Evolutionary conservation across 352 stramenopile species (phyloP).

Genomic region (Thalassiosira exigua): DNA sequence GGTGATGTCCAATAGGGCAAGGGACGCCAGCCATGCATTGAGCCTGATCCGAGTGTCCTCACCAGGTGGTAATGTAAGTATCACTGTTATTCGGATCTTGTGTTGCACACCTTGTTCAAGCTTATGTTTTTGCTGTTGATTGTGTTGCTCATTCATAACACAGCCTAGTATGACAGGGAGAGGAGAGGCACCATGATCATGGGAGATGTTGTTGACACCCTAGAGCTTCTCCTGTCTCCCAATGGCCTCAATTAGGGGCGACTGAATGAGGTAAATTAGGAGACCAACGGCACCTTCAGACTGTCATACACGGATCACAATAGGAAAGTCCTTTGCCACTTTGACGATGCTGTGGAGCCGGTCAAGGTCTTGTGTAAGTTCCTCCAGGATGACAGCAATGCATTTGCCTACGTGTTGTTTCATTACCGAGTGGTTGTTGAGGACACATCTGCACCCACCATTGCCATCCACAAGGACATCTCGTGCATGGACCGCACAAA

Average conservation of each 20-base stretch:
- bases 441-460: background rate
- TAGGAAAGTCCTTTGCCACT: constrained; percentile 29
- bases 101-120: too few species aligned
- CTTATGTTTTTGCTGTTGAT: too few species aligned
- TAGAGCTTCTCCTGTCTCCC: background rate
- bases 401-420: background rate
- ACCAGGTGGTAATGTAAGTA: too few species aligned
- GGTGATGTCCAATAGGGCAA: constrained; percentile 8
- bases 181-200: constrained; percentile 13
- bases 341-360: constrained; percentile 10
- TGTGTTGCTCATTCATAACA: too few species aligned
- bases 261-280: background rate
- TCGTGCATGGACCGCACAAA: constrained; percentile 12
- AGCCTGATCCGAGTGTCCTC: too few species aligned
- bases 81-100: too few species aligned
- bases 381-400: constrained; percentile 10
- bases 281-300: background rate
- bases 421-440: background rate
- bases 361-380: constrained; percentile 18
- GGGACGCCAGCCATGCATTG: constrained; percentile 1
- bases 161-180: too few species aligned
- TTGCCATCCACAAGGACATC: constrained; percentile 15
- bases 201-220: constrained; percentile 10
- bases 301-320: constrained; percentile 24
- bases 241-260: constrained; percentile 3